These are phyloP conservation scores for Lecanicillium sp. DNA, from an alignment of 2,329 filamentous ascomycete genomes.

Conservation along the genomic window DNA sequence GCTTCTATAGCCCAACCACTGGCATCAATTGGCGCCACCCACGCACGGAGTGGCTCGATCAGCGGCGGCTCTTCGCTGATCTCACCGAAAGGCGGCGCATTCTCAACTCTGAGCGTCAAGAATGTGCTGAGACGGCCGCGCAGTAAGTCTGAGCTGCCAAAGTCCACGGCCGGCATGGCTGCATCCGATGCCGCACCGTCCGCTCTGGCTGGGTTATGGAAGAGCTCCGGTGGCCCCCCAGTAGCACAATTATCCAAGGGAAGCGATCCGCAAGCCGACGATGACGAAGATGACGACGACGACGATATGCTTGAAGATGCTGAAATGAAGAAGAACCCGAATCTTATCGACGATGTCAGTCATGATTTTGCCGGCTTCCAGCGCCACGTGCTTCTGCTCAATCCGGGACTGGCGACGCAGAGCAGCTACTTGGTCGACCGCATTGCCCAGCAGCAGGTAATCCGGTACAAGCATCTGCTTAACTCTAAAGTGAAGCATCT, in stretches of 20 bases:
- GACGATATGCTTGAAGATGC: constrained; percentile 48
- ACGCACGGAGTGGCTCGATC: constrained; percentile 53
- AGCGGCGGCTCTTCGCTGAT: constrained; percentile 40
- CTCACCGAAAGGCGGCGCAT: constrained; percentile 43
- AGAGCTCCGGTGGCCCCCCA: constrained; percentile 45
- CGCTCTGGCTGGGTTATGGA: constrained; percentile 43
- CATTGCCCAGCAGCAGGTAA: constrained; percentile 72
- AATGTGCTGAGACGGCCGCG: constrained; percentile 44
- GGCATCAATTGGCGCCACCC: constrained; percentile 48
- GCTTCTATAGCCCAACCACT: constrained; percentile 46
- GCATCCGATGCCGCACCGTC: constrained; percentile 29
- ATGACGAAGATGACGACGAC: constrained; percentile 53
- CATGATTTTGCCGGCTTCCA: constrained; percentile 72
- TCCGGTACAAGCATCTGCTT: constrained; percentile 71
- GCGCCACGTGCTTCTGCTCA: constrained; percentile 63
- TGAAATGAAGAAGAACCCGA: constrained; percentile 54
- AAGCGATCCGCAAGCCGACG: constrained; percentile 29
- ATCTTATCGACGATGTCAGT: constrained; percentile 58
- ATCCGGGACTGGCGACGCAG: constrained; percentile 55
- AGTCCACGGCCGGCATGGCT: constrained; percentile 20
- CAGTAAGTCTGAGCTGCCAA: constrained; percentile 47
- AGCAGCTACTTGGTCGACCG: constrained; percentile 65
- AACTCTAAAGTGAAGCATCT: constrained; percentile 64
- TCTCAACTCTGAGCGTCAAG: constrained; percentile 36
- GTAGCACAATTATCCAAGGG: constrained; percentile 38